Evolutionary conservation across 257 asterid species (phyloP).

Genomic region (Ilex aquifolium): DNA sequence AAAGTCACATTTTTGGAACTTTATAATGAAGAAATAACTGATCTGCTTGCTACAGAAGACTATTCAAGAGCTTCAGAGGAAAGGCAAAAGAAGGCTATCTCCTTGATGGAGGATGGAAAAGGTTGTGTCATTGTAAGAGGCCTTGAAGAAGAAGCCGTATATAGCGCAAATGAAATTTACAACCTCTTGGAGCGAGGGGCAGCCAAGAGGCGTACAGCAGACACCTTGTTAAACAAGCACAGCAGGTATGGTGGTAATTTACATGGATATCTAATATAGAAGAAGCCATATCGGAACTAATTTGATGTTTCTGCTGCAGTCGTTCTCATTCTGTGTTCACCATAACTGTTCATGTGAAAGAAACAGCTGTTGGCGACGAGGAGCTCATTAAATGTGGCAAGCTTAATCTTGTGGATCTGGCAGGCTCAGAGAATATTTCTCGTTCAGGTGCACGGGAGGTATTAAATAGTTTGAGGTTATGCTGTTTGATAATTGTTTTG

Average conservation of each 20-base stretch:
- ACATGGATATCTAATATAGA: not conserved
- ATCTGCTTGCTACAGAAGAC: slow-evolving; percentile 65
- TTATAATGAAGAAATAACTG: slow-evolving; percentile 76
- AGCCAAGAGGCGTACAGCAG: slow-evolving; percentile 73
- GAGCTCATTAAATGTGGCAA: slow-evolving; percentile 85
- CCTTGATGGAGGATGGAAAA: slow-evolving; percentile 81
- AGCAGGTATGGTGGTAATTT: slow-evolving; percentile 48
- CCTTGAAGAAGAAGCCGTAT: slow-evolving; percentile 83
- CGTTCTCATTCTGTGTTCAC: slow-evolving; percentile 86
- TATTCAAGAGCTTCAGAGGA: slow-evolving; percentile 44
- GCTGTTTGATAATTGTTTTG: too few species aligned
- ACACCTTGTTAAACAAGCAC: slow-evolving; percentile 67
- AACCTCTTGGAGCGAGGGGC: slow-evolving; percentile 80
- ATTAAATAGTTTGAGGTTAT: not conserved
- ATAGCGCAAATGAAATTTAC: slow-evolving; percentile 75
- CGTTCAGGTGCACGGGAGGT: slow-evolving; percentile 93
- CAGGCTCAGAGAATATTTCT: slow-evolving; percentile 81
- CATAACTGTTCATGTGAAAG: slow-evolving; percentile 69
- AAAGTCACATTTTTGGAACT: slow-evolving; percentile 83
- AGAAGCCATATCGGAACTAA: not conserved
- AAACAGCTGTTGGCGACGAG: slow-evolving; percentile 65
- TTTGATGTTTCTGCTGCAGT: slow-evolving; percentile 32
- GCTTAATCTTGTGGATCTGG: slow-evolving; percentile 89
- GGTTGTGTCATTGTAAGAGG: slow-evolving; percentile 75
- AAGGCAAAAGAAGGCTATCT: slow-evolving; percentile 46